Percentiles rank a stretch among this genome's conserved stretches.
Conservation (phyloP, 2,329 filamentous ascomycete species). For the Sarocladium strictum region DNA sequence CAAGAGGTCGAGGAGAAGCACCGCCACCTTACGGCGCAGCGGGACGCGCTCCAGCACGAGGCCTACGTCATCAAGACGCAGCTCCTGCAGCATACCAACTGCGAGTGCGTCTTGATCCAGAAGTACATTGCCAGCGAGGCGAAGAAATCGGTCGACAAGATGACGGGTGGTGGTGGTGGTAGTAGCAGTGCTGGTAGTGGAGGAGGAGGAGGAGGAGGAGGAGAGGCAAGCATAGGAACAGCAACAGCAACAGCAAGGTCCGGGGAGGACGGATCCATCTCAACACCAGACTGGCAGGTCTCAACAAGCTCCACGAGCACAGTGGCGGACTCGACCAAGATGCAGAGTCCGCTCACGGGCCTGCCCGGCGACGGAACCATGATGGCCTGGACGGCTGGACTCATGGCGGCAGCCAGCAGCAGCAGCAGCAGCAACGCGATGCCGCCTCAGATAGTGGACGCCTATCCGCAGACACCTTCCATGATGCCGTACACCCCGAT, state of each 20-base stretch:
- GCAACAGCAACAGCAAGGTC: background rate
- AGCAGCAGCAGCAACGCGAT: background rate
- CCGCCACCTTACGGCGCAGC: slow-evolving; percentile 21
- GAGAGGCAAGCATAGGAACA: too few relatives aligned
- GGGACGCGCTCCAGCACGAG: slow-evolving; percentile 21
- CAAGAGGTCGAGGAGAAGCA: slow-evolving; percentile 24
- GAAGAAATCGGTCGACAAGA: slow-evolving; percentile 21
- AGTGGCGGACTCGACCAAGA: background rate
- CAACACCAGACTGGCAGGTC: background rate
- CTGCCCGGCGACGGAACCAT: background rate
- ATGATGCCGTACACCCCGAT: background rate
- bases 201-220: too few relatives aligned
- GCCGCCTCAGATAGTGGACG: background rate
- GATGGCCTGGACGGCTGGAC: background rate
- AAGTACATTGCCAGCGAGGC: slow-evolving; percentile 25
- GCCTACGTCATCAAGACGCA: slow-evolving; percentile 24
- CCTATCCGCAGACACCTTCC: background rate
- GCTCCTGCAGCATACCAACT: slow-evolving; percentile 24
- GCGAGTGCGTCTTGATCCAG: slow-evolving; percentile 24
- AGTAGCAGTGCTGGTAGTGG: background rate
- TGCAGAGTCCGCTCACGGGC: background rate
- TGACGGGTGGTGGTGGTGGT: slow-evolving; percentile 9
- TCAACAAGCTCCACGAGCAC: background rate
- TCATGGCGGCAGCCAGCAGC: too few relatives aligned
- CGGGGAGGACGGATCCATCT: background rate